Conservation (phyloP, 179 eudicot species). For the Sideroxylon spinosum region DNA sequence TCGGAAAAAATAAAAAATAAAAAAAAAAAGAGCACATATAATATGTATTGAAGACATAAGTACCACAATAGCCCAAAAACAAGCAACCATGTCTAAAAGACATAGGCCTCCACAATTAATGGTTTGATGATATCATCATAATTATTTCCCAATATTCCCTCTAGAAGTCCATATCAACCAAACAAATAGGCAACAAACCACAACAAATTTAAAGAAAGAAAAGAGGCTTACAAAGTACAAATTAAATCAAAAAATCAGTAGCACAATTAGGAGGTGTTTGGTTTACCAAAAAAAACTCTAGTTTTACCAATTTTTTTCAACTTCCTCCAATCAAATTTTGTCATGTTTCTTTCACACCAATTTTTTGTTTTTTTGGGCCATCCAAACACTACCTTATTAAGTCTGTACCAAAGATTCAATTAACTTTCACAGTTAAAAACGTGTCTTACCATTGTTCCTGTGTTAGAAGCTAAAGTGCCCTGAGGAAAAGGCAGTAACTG, state of each 20-base stretch:
- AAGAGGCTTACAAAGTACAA: neutral
- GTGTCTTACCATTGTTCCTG: neutral
- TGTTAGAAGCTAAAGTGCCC: neutral
- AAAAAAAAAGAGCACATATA: neutral
- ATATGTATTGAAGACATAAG: conserved; percentile 1
- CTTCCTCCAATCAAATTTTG: no score
- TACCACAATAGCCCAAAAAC: neutral
- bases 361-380: no score
- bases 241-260: neutral
- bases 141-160: neutral
- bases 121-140: neutral
- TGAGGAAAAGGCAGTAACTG: neutral
- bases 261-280: neutral
- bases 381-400: neutral
- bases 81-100: neutral
- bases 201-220: neutral
- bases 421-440: neutral
- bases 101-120: neutral
- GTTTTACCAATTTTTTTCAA: no score
- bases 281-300: no score
- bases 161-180: neutral
- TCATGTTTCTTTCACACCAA: no score
- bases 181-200: neutral
- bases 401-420: neutral
- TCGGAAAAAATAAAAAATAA: no score